Evolutionary conservation across 2,329 filamentous ascomycete genomes (phyloP), one percentile per base, ranked within the genome.

Genomic region (Coniochaeta pulveracea): DNA sequence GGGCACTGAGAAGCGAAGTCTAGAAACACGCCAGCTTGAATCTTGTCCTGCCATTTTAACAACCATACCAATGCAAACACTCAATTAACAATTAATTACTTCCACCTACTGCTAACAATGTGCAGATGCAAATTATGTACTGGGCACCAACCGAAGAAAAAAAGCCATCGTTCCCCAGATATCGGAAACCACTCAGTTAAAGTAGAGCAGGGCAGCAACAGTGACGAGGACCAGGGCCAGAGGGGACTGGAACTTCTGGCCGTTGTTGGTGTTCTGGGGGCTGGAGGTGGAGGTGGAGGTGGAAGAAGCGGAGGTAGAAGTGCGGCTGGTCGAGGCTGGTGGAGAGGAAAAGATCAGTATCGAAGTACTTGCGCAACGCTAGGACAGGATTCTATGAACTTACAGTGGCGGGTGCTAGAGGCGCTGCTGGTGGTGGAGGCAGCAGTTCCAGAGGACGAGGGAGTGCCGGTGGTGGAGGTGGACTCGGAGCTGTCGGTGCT

Each of bases 191-290:
- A 34, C 43, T 50, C 57, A 62, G 52, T 61, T 57, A 42, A 61
- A 57, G 55, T 59, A 58, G 42, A 59, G 37, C 40, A 62, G 52
- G 33, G 56, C 52, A 34, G 55, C 58, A 25, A 57, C 48, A 22
- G 58, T 52, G 27, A 57, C 49, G 21, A 59, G 46, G 41, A 61
- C 48, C 19, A 62, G 48, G 26, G 57, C 58, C 26, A 61, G 49
- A n/a, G 58, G 54, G 14, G 57, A 61, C 38, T 54, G 47, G 38
- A 54, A 47, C 42, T 54, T 49, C 44, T 50, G 48, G 48, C 55
- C 51, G 50, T 47, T 44, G 48, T 57, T 56, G 41, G 47, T 47
- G 46, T 50, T 50, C 36, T 43, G 27, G 19, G 51, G 47, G 19
- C 40, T 40, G 33, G 39, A 40, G 36, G 45, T 47, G 33, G 46